These are phyloP conservation scores for Macrocybe gigantea DNA, from an alignment of 768 basidiomycete genomes.

Conservation along the genomic window DNA sequence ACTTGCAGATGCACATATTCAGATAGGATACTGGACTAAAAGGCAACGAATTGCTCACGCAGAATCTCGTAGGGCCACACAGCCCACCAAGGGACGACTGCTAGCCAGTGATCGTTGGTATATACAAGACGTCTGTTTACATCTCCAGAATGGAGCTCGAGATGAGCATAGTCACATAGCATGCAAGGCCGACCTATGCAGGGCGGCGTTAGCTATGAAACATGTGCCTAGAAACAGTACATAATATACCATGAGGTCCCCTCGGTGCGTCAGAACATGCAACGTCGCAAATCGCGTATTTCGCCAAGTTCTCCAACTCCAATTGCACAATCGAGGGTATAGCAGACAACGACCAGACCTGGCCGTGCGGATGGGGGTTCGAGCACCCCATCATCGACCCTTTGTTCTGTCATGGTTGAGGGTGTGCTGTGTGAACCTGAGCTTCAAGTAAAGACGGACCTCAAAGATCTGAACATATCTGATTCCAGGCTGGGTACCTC, in stretches of 20 bases:
- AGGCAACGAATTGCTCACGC: constrained; percentile 31
- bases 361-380: constrained; percentile 92
- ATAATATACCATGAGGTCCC: constrained; percentile 38
- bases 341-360: constrained; percentile 76
- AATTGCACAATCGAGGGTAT: constrained; percentile 66
- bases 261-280: constrained; percentile 43
- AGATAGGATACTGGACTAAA: neutral
- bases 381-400: constrained; percentile 94
- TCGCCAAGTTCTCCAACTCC: constrained; percentile 53
- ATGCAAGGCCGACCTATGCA: constrained; percentile 53
- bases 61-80: constrained; percentile 89
- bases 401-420: constrained; percentile 63
- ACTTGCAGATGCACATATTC: constrained; percentile 34
- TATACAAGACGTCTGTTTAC: constrained; percentile 59
- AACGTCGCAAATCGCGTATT: constrained; percentile 34
- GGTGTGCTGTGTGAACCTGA: constrained; percentile 2
- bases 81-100: constrained; percentile 93
- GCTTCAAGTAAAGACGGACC: constrained; percentile 31
- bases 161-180: constrained; percentile 73
- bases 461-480: constrained; percentile 88
- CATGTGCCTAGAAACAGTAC: neutral
- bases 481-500: constrained; percentile 62
- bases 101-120: constrained; percentile 73
- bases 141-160: constrained; percentile 43
- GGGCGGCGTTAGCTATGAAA: neutral